A percentile compares a stretch with the other conserved stretches of the same genome.
These are phyloP conservation scores for Berberis vulgaris DNA, from an alignment of 164 flowering plant species.

Conservation along the genomic window DNA sequence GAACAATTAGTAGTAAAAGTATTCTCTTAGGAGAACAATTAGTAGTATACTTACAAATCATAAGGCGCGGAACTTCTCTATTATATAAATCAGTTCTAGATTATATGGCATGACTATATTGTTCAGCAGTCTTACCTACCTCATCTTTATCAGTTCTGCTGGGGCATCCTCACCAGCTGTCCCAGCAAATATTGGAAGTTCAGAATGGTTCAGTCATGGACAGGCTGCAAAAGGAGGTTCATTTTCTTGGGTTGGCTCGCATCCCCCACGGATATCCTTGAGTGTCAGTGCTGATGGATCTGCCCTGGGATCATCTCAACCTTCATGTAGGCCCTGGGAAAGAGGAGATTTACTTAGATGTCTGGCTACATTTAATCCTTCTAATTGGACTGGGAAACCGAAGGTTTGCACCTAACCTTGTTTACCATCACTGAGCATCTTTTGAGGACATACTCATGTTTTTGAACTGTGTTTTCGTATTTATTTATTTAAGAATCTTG, in stretches of 20 bases:
- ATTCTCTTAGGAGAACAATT: too few species aligned
- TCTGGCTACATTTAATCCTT: conserved; percentile 80
- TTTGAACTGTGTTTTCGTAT: too few species aligned
- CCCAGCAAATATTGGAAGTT: conserved; percentile 60
- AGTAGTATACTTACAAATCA: too few species aligned
- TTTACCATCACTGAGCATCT: not conserved
- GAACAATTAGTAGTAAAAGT: too few species aligned
- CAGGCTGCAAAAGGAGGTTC: conserved; percentile 76
- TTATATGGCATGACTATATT: too few species aligned
- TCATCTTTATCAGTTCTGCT: conserved; percentile 60
- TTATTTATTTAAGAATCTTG: too few species aligned
- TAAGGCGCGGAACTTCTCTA: too few species aligned
- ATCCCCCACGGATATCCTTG: conserved; percentile 48
- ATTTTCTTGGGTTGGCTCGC: conserved; percentile 61
- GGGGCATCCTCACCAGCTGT: conserved; percentile 95
- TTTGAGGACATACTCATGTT: not conserved
- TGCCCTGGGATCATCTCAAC: conserved; percentile 62
- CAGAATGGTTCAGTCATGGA: conserved; percentile 62
- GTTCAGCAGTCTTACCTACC: not conserved
- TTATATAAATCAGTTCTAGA: too few species aligned
- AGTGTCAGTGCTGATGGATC: conserved; percentile 83
- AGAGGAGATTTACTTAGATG: conserved; percentile 91
- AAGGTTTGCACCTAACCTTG: conserved; percentile 47
- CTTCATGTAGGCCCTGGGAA: conserved; percentile 98
- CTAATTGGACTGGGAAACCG: conserved; percentile 86